Evolutionary conservation across 2,329 filamentous ascomycete species (phyloP), one percentile per base, ranked within the genome.

Genomic region (Nigrospora osmanthi): DNA sequence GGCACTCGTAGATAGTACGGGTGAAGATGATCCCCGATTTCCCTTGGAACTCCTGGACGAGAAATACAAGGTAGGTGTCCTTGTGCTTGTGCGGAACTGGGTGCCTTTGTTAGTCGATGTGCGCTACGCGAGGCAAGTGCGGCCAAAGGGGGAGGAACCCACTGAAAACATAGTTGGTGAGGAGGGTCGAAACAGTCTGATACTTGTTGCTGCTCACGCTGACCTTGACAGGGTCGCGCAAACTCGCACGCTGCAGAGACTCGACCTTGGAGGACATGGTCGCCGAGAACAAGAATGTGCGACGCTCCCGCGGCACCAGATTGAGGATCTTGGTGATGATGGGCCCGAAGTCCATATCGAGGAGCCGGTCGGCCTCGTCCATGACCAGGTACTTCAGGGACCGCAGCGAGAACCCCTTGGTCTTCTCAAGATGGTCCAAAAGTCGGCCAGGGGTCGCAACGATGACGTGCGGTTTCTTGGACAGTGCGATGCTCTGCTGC

Each of bases 401-500:
- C 30, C 85, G 79, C 40, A 97, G 70, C 2, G 85, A 90, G 67
- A 98, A 97, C 11, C 93, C 91, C 65, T 95, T 96, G 2, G 93
- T 98, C 67, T 95, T 95, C 62, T 97, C 89, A 10, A 97, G 71
- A 56, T 98, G 93, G 58, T 97, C 93, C 5, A 96, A 73, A 17
- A 96, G 70, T 46, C 91, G 81, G 43, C 90, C 91, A 0, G 91
- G 91, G 0, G 91, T 96, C 1, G 91, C 91, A 35, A 97, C 90
- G 17, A 97, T 73, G 19, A 98, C 83, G 58, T 98, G 93, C 9
- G 93, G 93, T 56, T 91, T 91, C 75, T 95, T 96, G n/a, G 87
- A 89, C 1, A 98, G 77, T 0, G 90, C 86, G 51, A 98, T 94
- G 1, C 86, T 69, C 63, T 98, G 93, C 0, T 87, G 79, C 1